Conservation (phyloP, 73 alveolate species). For the Symbiodinium natans region DNA sequence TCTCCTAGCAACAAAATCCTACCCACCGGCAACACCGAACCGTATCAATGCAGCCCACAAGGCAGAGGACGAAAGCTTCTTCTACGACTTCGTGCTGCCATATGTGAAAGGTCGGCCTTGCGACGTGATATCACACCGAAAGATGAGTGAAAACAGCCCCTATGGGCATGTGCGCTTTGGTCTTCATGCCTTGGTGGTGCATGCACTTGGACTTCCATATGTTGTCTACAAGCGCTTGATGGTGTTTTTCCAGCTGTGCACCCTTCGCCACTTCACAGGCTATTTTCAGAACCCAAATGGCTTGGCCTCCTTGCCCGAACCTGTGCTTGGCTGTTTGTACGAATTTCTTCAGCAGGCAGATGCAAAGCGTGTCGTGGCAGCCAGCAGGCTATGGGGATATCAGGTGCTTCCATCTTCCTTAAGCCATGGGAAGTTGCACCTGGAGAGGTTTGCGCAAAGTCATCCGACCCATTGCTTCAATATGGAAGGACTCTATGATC, state of each 20-base stretch:
- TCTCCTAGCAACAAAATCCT: neutral
- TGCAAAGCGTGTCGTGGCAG: conserved; percentile 26
- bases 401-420: neutral
- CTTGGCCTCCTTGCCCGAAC: conserved; percentile 31
- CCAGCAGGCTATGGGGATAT: conserved; percentile 41
- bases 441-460: neutral
- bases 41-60: neutral
- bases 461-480: neutral
- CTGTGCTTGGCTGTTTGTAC: neutral
- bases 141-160: conserved; percentile 24
- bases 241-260: conserved; percentile 20
- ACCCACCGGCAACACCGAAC: neutral
- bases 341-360: neutral
- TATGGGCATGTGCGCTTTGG: conserved; percentile 69
- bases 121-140: neutral
- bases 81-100: conserved; percentile 38
- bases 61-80: conserved; percentile 10
- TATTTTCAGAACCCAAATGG: conserved; percentile 19
- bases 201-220: conserved; percentile 20
- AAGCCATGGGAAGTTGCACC: neutral
- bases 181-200: conserved; percentile 39
- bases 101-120: conserved; percentile 25
- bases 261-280: neutral
- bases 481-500: conserved; percentile 56
- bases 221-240: conserved; percentile 35